phyloP scores from a whole-genome alignment of 768 basidiomycete species.

The Amanita exitialis region DNA sequence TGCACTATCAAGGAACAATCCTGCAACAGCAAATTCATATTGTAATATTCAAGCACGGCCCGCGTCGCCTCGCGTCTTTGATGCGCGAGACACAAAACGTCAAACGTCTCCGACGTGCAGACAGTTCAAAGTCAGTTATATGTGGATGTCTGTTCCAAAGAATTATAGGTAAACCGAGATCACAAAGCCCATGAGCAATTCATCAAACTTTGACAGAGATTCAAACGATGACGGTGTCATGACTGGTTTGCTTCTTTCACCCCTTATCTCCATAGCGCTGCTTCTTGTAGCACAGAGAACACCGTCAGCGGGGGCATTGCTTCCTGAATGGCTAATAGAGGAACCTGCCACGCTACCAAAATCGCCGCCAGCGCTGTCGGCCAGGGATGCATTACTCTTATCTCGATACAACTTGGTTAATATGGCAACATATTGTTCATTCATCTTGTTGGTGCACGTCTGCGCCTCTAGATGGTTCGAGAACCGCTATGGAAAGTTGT shows the following conservation, averaged over 20 bases:
- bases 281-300: slow-evolving; percentile 34
- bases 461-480: slow-evolving; percentile 73
- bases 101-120: slow-evolving; percentile 15
- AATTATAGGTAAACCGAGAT: slow-evolving; percentile 56
- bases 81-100: slow-evolving; percentile 33
- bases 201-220: slow-evolving; percentile 33
- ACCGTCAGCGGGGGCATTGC: slow-evolving; percentile 26
- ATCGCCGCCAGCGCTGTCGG: slow-evolving; percentile 27
- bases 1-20: slow-evolving; percentile 23
- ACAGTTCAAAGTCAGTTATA: slow-evolving; percentile 53
- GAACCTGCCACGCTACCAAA: slow-evolving; percentile 46
- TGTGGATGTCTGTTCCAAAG: slow-evolving; percentile 89
- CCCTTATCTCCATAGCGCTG: slow-evolving; percentile 66
- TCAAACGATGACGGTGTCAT: slow-evolving; percentile 79
- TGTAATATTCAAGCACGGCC: slow-evolving; percentile 14
- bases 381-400: slow-evolving; percentile 44
- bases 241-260: slow-evolving; percentile 77
- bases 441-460: slow-evolving; percentile 72
- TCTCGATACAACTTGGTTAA: slow-evolving; percentile 74
- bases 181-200: not conserved
- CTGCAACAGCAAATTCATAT: slow-evolving; percentile 3
- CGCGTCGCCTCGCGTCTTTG: slow-evolving; percentile 32
- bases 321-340: slow-evolving; percentile 73
- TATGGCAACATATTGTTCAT: slow-evolving; percentile 71
- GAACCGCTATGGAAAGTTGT: slow-evolving; percentile 29